Evolutionary conservation across 2,329 filamentous ascomycete species (phyloP), one percentile per base, ranked within the genome.

Genomic region (Apiospora hydei): DNA sequence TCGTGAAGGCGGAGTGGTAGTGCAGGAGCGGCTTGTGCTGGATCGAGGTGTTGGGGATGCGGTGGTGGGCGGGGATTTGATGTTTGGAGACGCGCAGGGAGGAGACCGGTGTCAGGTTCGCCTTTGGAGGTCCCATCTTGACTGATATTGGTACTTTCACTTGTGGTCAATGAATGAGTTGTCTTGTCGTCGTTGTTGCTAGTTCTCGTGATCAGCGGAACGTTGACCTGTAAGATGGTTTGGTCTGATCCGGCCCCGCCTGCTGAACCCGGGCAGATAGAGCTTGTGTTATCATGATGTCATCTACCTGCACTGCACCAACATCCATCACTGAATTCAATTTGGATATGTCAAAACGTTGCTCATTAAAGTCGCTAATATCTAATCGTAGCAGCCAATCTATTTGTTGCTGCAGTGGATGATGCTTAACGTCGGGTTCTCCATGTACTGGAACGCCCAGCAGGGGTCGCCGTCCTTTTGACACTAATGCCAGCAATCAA

Each of bases 21-120:
- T 93, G 89, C 64, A 92, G 78, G 38, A 94, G 85, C 0, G 91
- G 91, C 74, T 89, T 90, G 71, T 86, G 82, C 77, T 90, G 88
- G 71, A 92, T 86, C 6, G 88, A 89, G 51, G 90, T 92, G 79
- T 94, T 94, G 26, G 92, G 91, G 47, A 90, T 85, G 6, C 53
- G 30, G 6, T 61, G 30, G 53, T 61, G 30, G 30, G 30, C 53
- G 5, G 90, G 87, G 72, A 94, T 93, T 38, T 85, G 82, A 78
- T 91, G 86, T 24, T 83, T 85, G 49, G 88, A 88, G n/a, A 92
- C 83, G 43, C 82, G 82, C 71, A 93, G 85, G 4, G 87, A 81
- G 44, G 84, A 81, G 21, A 89, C 81, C 18, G 87, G 81, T 6
- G 77, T 80, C 21, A 72, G 75, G 4, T 30, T 72, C 34, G 74